Base-by-base conservation (phyloP, 208 protist species). In the Crithidia bombi region DNA sequence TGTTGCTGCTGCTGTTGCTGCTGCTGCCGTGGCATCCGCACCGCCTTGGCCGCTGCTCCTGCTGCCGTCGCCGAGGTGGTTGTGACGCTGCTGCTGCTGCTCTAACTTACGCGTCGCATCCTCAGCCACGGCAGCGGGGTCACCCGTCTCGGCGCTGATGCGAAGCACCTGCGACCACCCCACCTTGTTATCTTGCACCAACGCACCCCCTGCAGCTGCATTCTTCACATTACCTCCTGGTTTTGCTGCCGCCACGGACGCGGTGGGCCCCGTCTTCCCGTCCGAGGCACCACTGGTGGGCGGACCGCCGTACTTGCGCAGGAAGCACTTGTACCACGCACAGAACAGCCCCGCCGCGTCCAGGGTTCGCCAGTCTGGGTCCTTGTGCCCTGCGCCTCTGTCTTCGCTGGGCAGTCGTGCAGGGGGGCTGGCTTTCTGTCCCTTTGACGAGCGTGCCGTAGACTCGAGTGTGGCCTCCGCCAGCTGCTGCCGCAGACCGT, bases 291-390 rank as follows among this genome's bases (percentile, higher is more conserved):
- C n/a, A 30, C 25, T 69, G 6, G 49, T 62, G 4, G 67, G 67
- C 10, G 74, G 68, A 56, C 38, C 55, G 68, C 68, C 68, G 62
- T 65, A 55, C 66, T 59, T 69, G 23, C 9, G 25, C 11, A 80
- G 55, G 12, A 80, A 69, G 25, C 50, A 64, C 32, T 33, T 61
- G 54, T 73, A 80, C 68, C 69, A 73, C 50, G 73, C 74, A 30
- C 35, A 21, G 23, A 80, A 80, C 56, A 46, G 61, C 3, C 43
- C 46, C 0, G 55, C 56, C 9, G 32, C 30, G 38, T 74, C 56
- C 15, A 75, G 36, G 0, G 38, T 10, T 5, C 21, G 19, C 74
- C 63, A 74, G 17, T 67, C 59, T 19, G 39, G 44, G 35, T 80
- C 68, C 5, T 35, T 21, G 17, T 28, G 46, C 4, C 46, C 46